Base-by-base conservation (phyloP, 2,329 filamentous ascomycete genomes). In the Domatiomyces catenatus region DNA sequence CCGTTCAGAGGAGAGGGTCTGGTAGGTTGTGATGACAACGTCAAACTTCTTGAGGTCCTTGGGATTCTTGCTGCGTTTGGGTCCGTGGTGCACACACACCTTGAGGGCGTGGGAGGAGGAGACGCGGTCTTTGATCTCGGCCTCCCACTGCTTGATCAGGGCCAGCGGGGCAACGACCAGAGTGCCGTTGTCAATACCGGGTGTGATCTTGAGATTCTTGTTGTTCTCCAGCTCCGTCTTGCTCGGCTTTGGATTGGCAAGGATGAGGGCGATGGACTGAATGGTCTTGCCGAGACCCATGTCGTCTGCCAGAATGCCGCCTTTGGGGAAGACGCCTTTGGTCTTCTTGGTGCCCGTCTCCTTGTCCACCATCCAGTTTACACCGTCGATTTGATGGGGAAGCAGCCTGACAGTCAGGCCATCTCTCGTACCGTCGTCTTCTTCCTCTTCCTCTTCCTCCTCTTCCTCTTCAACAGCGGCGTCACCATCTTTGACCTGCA, bases 271-370 rank as follows among this genome's bases (percentile, higher is more conserved):
- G 51, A 98, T 85, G 1, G 89, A 87, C 68, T 98, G 92, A 12
- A 98, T 77, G 0, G 92, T 98, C 73, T 98, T 98, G 52, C 92
- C 92, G 12, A 96, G 72, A 58, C 90, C 90, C 90, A 96, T 71
- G 64, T 98, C 92, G 61, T 98, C 92, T 17, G 92, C 92, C 36
- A 98, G 75, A 56, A 98, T 94, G 17, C 92, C 92, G 36, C 92
- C 92, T 60, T 93, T 92, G 26, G 90, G 88, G 8, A 93, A 76
- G 1, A 79, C 73, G 3, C 76, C 78, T 52, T 85, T 86, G 59
- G 83, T 84, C 69, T 92, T 94, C 54, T 85, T 80, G 17, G 81
- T 80, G 2, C 90, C 89, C 8, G 87, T 81, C 68, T 98, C 92
- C 61, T 93, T 87, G 52, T 89, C 85, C 50, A 78, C 83, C 87